Evolutionary conservation across 768 basidiomycete species (phyloP).

Genomic region (Lanmaoa pseudosensibilis): DNA sequence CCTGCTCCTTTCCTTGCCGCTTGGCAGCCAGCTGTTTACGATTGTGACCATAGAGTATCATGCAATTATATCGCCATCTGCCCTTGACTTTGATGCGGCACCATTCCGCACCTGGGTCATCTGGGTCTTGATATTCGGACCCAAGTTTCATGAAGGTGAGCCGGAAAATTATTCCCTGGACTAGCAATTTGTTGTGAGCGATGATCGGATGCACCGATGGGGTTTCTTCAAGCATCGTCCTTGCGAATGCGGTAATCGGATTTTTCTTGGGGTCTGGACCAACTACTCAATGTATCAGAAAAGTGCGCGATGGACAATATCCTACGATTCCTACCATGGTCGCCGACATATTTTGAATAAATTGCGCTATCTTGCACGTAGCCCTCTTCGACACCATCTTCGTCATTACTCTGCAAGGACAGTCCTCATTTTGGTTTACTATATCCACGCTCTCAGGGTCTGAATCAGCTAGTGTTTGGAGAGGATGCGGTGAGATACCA

Average conservation of each 20-base stretch:
- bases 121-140: background rate
- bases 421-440: background rate
- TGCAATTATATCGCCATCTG: background rate
- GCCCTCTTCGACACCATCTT: background rate
- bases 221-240: background rate
- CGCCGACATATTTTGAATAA: background rate
- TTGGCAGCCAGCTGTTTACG: background rate
- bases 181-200: background rate
- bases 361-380: background rate
- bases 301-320: background rate
- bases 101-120: background rate
- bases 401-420: background rate
- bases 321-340: background rate
- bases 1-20: background rate
- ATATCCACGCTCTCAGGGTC: background rate
- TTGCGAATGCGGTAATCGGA: background rate
- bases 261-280: background rate
- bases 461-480: background rate
- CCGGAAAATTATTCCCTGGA: background rate
- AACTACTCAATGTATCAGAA: background rate
- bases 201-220: background rate
- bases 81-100: background rate
- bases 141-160: background rate
- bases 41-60: slow-evolving; percentile 1
- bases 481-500: background rate